phyloP scores from a whole-genome alignment of 331 rosid genomes.

The Prunus yedoensis region DNA sequence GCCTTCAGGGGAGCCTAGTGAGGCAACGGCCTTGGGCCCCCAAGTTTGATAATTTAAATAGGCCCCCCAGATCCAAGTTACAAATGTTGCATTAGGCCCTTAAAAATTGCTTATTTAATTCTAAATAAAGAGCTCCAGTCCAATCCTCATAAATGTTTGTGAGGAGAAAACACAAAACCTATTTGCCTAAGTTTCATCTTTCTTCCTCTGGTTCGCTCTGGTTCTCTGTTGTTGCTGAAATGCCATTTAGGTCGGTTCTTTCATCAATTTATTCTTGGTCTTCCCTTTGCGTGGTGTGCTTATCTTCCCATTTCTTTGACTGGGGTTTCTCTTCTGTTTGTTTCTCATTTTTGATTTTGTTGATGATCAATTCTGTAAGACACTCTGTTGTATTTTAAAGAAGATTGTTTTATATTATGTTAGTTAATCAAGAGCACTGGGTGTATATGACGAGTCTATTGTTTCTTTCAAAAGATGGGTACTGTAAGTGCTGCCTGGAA shows the following conservation, averaged over 20 bases:
- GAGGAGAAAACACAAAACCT: neutral
- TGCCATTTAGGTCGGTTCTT: conserved; percentile 1
- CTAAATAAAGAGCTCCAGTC: neutral
- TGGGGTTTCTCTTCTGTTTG: neutral
- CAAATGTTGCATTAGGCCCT: neutral
- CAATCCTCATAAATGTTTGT: neutral
- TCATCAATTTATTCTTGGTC: neutral
- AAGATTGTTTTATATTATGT: neutral
- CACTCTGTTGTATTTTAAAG: neutral
- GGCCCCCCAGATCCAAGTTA: neutral
- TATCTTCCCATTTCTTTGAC: conserved; percentile 2
- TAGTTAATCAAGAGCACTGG: neutral
- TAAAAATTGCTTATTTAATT: neutral
- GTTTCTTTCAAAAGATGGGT: neutral
- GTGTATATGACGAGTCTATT: neutral
- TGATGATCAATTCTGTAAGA: neutral
- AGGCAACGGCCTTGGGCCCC: neutral
- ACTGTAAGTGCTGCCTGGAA: neutral
- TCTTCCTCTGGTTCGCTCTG: neutral
- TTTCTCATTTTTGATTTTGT: neutral
- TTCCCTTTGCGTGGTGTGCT: neutral
- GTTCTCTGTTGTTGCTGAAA: neutral
- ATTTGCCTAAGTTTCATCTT: neutral
- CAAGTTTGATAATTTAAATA: neutral
- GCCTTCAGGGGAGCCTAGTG: neutral